Conservation (phyloP, 2,329 filamentous ascomycete genomes). For the Aspergillus ruber region DNA sequence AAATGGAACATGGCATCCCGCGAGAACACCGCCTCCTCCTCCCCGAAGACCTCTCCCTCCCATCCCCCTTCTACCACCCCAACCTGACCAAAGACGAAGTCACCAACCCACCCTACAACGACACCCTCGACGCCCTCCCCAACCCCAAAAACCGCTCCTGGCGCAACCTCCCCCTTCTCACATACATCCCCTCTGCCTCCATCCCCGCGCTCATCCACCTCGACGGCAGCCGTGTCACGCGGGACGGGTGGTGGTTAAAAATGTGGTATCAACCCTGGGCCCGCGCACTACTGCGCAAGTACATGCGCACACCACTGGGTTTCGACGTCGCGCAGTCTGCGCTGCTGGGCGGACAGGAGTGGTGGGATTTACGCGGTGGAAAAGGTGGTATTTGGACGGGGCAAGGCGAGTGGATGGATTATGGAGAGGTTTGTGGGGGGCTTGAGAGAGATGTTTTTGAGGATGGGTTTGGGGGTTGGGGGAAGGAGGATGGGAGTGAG, state of each 20-base stretch:
- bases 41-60: constrained; percentile 29
- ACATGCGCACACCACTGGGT: constrained; percentile 41
- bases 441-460: constrained; percentile 42
- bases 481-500: constrained; percentile 26
- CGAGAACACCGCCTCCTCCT: constrained; percentile 33
- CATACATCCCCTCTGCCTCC: constrained; percentile 44
- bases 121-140: constrained; percentile 39
- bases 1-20: constrained; percentile 31
- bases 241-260: constrained; percentile 35
- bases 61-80: constrained; percentile 30
- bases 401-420: constrained; percentile 43
- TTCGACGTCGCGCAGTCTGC: constrained; percentile 38
- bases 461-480: constrained; percentile 41
- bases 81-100: constrained; percentile 20
- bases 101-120: constrained; percentile 27
- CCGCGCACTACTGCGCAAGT: constrained; percentile 45
- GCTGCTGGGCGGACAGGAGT: constrained; percentile 40
- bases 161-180: constrained; percentile 39
- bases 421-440: constrained; percentile 43
- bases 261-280: constrained; percentile 46
- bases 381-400: constrained; percentile 51
- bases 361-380: constrained; percentile 47
- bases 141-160: constrained; percentile 35
- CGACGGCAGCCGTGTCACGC: constrained; percentile 27
- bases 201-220: constrained; percentile 42